Evolutionary conservation across 768 basidiomycete species (phyloP).

Genomic region (Rubroboletus satanas): DNA sequence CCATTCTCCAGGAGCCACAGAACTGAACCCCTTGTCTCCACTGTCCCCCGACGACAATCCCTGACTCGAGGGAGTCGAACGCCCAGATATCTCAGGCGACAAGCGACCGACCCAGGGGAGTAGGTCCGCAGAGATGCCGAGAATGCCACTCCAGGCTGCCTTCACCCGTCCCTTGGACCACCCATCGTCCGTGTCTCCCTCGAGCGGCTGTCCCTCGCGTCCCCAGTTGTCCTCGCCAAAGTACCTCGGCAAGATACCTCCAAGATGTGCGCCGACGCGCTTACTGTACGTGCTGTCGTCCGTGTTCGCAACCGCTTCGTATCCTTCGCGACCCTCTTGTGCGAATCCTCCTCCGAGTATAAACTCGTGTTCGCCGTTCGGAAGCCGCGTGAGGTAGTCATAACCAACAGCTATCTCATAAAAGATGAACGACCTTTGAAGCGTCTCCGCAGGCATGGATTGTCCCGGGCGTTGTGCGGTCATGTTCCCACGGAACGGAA

Average conservation of each 20-base stretch:
- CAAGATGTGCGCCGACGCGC: conserved; percentile 35
- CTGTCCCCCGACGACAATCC: background rate
- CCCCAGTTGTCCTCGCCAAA: conserved; percentile 50
- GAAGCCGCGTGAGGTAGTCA: conserved; percentile 69
- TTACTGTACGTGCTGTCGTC: conserved; percentile 37
- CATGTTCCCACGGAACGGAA: conserved; percentile 60
- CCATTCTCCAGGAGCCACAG: conserved; percentile 59
- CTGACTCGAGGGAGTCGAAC: conserved; percentile 24
- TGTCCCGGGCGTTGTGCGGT: conserved; percentile 57
- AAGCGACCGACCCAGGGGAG: conserved; percentile 73
- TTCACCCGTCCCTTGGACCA: conserved; percentile 49
- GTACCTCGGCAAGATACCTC: conserved; percentile 47
- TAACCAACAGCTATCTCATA: conserved; percentile 42
- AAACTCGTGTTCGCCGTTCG: conserved; percentile 43
- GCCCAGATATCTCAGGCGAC: conserved; percentile 44
- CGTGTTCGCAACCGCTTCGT: conserved; percentile 35
- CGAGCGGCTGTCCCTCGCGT: conserved; percentile 23
- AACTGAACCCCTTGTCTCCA: background rate
- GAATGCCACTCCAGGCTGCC: conserved; percentile 59
- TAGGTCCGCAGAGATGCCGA: conserved; percentile 59
- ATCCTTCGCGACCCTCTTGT: conserved; percentile 28
- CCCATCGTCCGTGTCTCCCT: conserved; percentile 3
- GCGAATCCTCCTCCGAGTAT: conserved; percentile 62
- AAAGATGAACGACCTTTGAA: conserved; percentile 53
- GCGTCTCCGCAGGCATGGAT: conserved; percentile 34